A percentile compares a stretch with the other conserved stretches of the same genome.
Evolutionary conservation across 768 basidiomycete genomes (phyloP).

Genomic region (Boletellus ananas): DNA sequence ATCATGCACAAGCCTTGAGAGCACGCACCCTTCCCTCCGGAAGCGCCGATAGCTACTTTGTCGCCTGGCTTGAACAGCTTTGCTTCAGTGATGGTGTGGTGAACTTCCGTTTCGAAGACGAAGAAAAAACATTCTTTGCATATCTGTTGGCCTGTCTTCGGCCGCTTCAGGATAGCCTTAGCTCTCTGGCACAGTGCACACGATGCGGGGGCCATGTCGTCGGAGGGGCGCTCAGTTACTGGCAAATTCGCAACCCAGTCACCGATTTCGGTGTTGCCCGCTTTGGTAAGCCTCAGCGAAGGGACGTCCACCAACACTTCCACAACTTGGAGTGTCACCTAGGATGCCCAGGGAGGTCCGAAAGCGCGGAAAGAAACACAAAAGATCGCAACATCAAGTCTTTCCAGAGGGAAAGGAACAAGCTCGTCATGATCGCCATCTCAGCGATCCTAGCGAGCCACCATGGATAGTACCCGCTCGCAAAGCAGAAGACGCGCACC

Average conservation of each 20-base stretch:
- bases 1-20: background rate
- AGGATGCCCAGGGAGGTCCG: slow-evolving; percentile 71
- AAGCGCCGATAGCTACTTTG: slow-evolving; percentile 94
- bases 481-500: slow-evolving; percentile 39
- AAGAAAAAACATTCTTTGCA: slow-evolving; percentile 95
- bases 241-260: background rate
- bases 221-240: background rate
- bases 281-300: slow-evolving; percentile 3
- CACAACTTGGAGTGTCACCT: background rate
- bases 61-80: slow-evolving; percentile 85
- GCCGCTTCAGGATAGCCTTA: slow-evolving; percentile 86
- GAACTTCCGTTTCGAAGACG: slow-evolving; percentile 97
- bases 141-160: slow-evolving; percentile 96
- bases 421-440: slow-evolving; percentile 1
- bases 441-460: slow-evolving; percentile 40
- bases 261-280: background rate
- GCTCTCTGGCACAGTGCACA: slow-evolving; percentile 75
- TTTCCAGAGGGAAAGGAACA: background rate
- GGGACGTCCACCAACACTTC: too few species aligned
- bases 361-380: slow-evolving; percentile 76
- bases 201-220: slow-evolving; percentile 68
- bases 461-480: slow-evolving; percentile 64
- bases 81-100: slow-evolving; percentile 87
- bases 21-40: slow-evolving; percentile 88
- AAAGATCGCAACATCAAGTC: slow-evolving; percentile 39